Evolutionary conservation across 495 filamentous ascomycete genomes (phyloP), one percentile per base, ranked within the genome.

Genomic region (Penicillium arizonense): DNA sequence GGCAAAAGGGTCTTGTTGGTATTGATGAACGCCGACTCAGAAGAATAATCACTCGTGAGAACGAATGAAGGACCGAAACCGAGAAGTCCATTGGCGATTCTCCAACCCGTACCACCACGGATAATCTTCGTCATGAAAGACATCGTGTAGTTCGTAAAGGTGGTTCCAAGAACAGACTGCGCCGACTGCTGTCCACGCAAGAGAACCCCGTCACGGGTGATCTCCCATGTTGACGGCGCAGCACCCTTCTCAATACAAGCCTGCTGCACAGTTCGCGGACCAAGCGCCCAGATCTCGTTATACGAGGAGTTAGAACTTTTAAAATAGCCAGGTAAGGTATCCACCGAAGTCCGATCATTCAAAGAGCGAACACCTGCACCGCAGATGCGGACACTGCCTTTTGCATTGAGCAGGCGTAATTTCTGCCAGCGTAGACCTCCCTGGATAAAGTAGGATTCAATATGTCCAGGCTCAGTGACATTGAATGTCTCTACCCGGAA

Each of bases 401-500:
- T 18, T 9, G 45, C 20, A 7, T 11, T 52, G 9, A 64, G 34
- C 3, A 64, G 36, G 0, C 18, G 30, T 13, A 64, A 40, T 20
- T 36, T 45, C 23, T 64, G 61, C 61, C 61, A 64, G 12, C 61
- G 54, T 3, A 55, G 48, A 1, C 61, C 61, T n/a, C 61, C 61
- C 40, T 64, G 61, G 7, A 64, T 50, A 24, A 64, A 58, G 24
- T 46, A 56, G 4, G 61, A 59, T 33, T 58, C 34, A 4, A 42
- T 44, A n/a, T 36, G 50, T 32, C 61, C 57, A 8, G 57, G 30
- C 7, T 47, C 26, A 2, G 58, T 59, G 34, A 65, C 47, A 35
- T 61, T 65, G 55, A 65, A 61, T 4, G 62, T 61, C 40, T 65
- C 62, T n/a, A 54, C 43, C 9, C 58, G 55, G 41, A 61, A 61